A percentile compares a stretch with the other conserved stretches of the same genome.
These are phyloP conservation scores for Exophiala viscosa DNA, from an alignment of 2,329 filamentous ascomycete genomes.

Conservation along the genomic window DNA sequence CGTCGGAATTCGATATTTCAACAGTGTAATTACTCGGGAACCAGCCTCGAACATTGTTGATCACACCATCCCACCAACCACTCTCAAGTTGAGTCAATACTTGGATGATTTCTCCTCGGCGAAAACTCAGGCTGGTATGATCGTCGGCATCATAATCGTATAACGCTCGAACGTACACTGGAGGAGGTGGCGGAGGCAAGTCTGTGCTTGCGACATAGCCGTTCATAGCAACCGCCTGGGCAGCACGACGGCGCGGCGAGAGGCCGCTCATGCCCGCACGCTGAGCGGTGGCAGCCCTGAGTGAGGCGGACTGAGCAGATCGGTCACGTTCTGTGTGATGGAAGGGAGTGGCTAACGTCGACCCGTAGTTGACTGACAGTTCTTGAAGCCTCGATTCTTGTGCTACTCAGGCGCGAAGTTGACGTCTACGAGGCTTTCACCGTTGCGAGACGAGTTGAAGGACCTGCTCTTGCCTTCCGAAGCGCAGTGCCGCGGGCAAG, in stretches of 20 bases:
- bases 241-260: conserved; percentile 27
- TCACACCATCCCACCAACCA: conserved; percentile 99
- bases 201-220: conserved; percentile 48
- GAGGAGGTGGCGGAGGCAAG: conserved; percentile 39
- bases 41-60: conserved; percentile 95
- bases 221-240: conserved; percentile 43
- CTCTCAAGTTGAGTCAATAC: conserved; percentile 97
- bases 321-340: conserved; percentile 38
- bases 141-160: conserved; percentile 99
- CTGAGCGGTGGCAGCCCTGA: conserved; percentile 9
- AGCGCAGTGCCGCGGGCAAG: conserved; percentile 19
- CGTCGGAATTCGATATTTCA: conserved; percentile 68
- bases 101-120: conserved; percentile 94
- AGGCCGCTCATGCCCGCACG: conserved; percentile 22
- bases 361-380: conserved; percentile 21
- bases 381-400: conserved; percentile 16
- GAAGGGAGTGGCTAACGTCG: conserved; percentile 36
- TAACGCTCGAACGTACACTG: conserved; percentile 84
- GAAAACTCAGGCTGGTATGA: conserved; percentile 92
- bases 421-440: conserved; percentile 16
- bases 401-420: conserved; percentile 19
- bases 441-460: conserved; percentile 2
- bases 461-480: conserved; percentile 13
- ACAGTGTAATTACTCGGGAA: conserved; percentile 99
- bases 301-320: conserved; percentile 11